Conservation (phyloP, 2,329 filamentous ascomycete genomes). For the Alternaria arborescens region DNA sequence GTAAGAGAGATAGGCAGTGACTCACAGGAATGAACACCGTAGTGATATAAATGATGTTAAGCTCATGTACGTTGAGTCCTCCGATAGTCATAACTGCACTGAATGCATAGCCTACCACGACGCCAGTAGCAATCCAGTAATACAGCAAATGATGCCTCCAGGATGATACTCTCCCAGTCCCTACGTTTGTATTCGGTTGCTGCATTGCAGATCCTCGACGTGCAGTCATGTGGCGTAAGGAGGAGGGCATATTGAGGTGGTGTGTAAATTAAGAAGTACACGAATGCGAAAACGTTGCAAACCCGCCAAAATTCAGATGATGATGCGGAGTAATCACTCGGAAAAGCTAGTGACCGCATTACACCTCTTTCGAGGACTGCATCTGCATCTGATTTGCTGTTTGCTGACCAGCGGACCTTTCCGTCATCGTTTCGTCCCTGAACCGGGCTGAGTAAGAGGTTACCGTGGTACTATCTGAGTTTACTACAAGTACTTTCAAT, state of each 20-base stretch:
- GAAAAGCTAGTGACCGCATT: not conserved
- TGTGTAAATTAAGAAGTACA: not conserved
- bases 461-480: not conserved
- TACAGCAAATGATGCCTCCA: not conserved
- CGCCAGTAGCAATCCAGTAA: constrained; percentile 1
- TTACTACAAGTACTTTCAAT: no score
- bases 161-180: not conserved
- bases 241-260: not conserved
- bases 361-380: not conserved
- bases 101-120: not conserved
- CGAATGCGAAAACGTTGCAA: not conserved
- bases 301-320: not conserved
- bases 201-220: not conserved
- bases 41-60: not conserved
- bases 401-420: not conserved
- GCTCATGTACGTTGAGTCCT: not conserved
- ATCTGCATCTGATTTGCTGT: not conserved
- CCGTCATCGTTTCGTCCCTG: not conserved
- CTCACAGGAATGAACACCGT: constrained; percentile 3
- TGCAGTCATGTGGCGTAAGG: not conserved
- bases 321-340: not conserved
- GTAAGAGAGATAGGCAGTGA: not conserved
- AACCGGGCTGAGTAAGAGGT: not conserved
- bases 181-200: not conserved
- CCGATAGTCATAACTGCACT: not conserved